phyloP scores from a whole-genome alignment of 2,329 filamentous ascomycete genomes.

The Drechslera avenae region DNA sequence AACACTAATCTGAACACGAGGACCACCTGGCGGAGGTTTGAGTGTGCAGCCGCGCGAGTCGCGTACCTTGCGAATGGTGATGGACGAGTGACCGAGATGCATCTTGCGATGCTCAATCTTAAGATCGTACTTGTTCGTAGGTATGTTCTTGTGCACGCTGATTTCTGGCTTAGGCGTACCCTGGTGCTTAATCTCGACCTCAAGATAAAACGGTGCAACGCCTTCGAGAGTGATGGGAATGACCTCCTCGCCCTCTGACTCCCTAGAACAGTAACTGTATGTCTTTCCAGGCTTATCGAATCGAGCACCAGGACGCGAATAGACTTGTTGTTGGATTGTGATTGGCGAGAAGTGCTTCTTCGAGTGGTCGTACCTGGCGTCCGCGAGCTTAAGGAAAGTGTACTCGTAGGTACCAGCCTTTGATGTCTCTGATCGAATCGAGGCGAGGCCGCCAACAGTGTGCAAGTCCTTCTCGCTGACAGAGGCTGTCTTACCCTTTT shows the following conservation, averaged over 20 bases:
- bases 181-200: conserved; percentile 92
- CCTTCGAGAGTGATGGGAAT: conserved; percentile 88
- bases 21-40: conserved; percentile 67
- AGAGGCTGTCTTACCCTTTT: conserved; percentile 61
- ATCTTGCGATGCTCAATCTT: conserved; percentile 83
- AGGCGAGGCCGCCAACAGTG: conserved; percentile 74
- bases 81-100: conserved; percentile 84
- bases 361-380: conserved; percentile 83
- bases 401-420: conserved; percentile 86
- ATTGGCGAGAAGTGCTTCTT: conserved; percentile 68
- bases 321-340: conserved; percentile 79
- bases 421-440: conserved; percentile 83
- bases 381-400: conserved; percentile 79
- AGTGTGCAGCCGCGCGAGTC: conserved; percentile 86
- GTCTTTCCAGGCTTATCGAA: conserved; percentile 89
- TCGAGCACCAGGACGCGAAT: conserved; percentile 78
- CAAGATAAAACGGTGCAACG: conserved; percentile 83
- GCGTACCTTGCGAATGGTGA: conserved; percentile 87
- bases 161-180: conserved; percentile 78
- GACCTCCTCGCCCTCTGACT: conserved; percentile 78
- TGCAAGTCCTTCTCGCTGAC: conserved; percentile 74
- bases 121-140: conserved; percentile 74
- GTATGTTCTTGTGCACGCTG: conserved; percentile 80
- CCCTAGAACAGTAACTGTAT: conserved; percentile 92
- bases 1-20: conserved; percentile 86